These are phyloP conservation scores for Microdochium bolleyi DNA, from an alignment of 2,329 filamentous ascomycete genomes.

Conservation along the genomic window DNA sequence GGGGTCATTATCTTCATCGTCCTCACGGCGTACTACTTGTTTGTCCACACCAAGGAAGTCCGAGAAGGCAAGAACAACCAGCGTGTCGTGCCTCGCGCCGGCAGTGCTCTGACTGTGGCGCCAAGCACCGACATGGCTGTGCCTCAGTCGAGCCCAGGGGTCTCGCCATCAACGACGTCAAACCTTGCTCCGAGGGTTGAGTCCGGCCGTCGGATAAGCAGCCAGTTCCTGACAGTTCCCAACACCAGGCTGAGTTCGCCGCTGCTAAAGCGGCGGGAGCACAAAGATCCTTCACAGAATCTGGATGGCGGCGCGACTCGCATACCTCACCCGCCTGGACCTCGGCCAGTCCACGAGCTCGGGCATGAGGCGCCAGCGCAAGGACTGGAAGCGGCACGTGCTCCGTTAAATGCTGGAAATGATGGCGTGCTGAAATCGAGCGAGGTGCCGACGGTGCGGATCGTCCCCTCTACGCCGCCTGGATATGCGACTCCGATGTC, in stretches of 20 bases:
- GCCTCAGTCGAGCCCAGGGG: background rate
- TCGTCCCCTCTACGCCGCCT: no score
- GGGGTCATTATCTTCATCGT: background rate
- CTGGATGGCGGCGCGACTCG: no score
- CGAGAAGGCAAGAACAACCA: background rate
- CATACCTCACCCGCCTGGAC: no score
- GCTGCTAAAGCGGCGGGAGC: background rate
- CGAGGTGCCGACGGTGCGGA: no score
- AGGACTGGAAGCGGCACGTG: no score
- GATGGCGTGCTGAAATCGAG: no score
- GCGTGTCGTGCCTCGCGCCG: background rate
- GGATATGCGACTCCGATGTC: no score
- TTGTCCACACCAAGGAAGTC: background rate
- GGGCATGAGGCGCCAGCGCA: no score
- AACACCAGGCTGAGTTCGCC: background rate
- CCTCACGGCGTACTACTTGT: background rate
- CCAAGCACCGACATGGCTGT: background rate
- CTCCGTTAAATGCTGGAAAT: no score
- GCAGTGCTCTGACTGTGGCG: background rate
- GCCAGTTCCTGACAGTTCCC: background rate
- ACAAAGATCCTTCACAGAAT: no score
- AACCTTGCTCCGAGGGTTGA: background rate
- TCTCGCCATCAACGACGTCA: background rate
- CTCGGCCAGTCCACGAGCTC: no score
- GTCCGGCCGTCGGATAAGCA: background rate